Evolutionary conservation across 2,329 filamentous ascomycete species (phyloP).

Genomic region (Alternaria panax): DNA sequence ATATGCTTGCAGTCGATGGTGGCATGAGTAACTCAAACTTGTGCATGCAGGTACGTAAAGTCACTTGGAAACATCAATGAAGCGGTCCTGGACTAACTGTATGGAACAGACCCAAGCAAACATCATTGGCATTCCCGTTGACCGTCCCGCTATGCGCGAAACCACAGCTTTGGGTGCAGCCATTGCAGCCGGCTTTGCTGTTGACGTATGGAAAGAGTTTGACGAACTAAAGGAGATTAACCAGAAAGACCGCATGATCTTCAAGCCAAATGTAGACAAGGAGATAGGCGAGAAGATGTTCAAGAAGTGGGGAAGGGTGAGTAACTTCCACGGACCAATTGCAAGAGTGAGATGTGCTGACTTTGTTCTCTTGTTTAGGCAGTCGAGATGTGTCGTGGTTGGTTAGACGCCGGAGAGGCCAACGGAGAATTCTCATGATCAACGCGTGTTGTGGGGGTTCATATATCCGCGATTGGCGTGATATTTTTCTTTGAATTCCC

Average conservation of each 20-base stretch:
- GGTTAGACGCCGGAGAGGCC: conserved; percentile 60
- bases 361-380: conserved; percentile 51
- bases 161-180: conserved; percentile 88
- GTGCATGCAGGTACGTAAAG: conserved; percentile 72
- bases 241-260: conserved; percentile 71
- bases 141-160: conserved; percentile 87
- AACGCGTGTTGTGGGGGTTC: conserved; percentile 32
- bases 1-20: conserved; percentile 82
- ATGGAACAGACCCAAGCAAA: conserved; percentile 75
- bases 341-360: conserved; percentile 11
- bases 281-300: conserved; percentile 70
- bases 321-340: background rate
- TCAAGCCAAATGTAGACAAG: conserved; percentile 69
- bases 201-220: conserved; percentile 78
- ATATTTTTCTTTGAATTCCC: conserved; percentile 17
- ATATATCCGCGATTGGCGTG: conserved; percentile 33
- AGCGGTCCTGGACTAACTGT: conserved; percentile 20
- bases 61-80: background rate
- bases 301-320: conserved; percentile 70
- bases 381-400: conserved; percentile 80
- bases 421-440: conserved; percentile 43
- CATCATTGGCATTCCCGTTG: conserved; percentile 81
- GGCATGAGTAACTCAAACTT: conserved; percentile 89
- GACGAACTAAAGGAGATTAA: conserved; percentile 78
- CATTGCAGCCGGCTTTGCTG: conserved; percentile 86